Base-by-base conservation (phyloP, 83 land plant genomes). In the Isoetes engelmannii region DNA sequence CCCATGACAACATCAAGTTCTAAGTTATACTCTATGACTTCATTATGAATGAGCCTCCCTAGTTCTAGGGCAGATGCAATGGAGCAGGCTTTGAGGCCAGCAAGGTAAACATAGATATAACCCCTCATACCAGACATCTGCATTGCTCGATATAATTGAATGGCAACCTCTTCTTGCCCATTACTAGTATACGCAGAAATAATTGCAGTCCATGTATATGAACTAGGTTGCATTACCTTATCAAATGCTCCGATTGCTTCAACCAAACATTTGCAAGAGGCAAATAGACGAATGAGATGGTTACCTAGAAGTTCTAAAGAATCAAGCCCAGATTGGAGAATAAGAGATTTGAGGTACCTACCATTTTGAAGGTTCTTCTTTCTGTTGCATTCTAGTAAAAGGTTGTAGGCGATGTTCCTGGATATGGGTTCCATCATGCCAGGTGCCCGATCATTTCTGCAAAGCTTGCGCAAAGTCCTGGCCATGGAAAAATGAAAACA, bases 21-120 rank as follows among this genome's bases (percentile, higher is more conserved):
- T 5, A 63, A 6, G 3, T 47, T 47, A 37, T 7, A 6, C 65
- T 63, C 65, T 5, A 63, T 6, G 45, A 63, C 15, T 44, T 7
- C 43, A 63, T 44, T 43, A 42, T 63, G 65, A 37, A 63, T 63
- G 7, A 63, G 41, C 17, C 6, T 6, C 15, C 65, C 65, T 37
- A 43, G 65, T 3, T 42, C 45, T 63, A 21, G 45, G 65, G 6
- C 7, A 9, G 45, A n/a, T 13, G 18, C 8, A n/a, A 43, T 1
- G 44, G 65, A 63, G 44, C 65, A 63, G 13, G 65, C 65, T 63
- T 63, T 63, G 47, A 63, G 44, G n/a, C 15, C 37, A 1, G 65
- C 65, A 42, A 63, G 47, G 45, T 43, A 63, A 13, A 63, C 65
- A 63, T 63, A 42, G 13, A 4, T 63, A 47, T 63, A 44, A 42